Base-by-base conservation (phyloP, 2,329 filamentous ascomycete species). In the Xylaria sp. region DNA sequence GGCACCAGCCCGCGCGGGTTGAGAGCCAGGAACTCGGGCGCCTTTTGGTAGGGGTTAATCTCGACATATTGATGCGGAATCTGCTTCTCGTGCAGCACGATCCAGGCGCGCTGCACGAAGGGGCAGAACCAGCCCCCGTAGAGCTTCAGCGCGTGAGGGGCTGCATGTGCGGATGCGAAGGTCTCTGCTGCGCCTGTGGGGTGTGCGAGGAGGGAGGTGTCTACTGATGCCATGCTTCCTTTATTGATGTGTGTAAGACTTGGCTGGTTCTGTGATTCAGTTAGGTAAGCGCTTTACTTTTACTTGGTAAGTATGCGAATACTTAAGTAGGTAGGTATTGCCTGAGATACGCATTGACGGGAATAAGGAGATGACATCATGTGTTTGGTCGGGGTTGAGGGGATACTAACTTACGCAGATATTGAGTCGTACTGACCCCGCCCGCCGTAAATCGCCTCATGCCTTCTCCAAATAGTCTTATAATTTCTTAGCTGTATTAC, bases 1-100 rank as follows among this genome's bases (percentile, higher is more conserved):
- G 92, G 93, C 1, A 94, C 90, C 0, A 94, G 83, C 0, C 92
- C 92, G 12, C 91, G 87, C 0, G 92, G 92, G 75, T 95, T 95
- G 70, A 94, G 82, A 8, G 85, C 83, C 24, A 94, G 82, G 32
- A 94, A 89, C 0, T 86, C 88, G 3, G 86, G 79, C 0, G 88
- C 88, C 75, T 94, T 94, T 78, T 89, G 83, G 82, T 94, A 94
- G 0, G 92, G 92, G 78, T 94, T 93, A 67, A 93, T 90, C 82
- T 93, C 90, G 71, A 92, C 84, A 78, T 93, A 93, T 80, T 94
- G 89, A 77, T 94, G 90, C 17, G 88, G 86, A 34, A 93, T 90
- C 1, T 84, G 80, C 78, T 94, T 94, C 77, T 94, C 92, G 74
- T 89, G 86, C 11, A 94, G 84, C 1, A 90, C 87, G 69, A 93